phyloP scores from a whole-genome alignment of 2,329 filamentous ascomycete genomes.

The Davidsoniella australis region DNA sequence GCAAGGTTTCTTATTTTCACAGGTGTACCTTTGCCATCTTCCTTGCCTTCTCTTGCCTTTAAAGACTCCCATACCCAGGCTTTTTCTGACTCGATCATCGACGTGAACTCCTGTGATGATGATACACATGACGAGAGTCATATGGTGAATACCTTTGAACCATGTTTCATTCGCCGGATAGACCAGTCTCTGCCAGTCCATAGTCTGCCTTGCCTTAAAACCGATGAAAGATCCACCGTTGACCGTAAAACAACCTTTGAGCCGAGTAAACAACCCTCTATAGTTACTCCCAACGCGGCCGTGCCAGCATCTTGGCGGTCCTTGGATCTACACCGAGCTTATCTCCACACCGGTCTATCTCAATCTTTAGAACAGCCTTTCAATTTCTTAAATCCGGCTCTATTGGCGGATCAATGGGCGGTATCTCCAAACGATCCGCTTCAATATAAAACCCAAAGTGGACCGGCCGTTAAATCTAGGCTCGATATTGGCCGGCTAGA shows the following conservation, averaged over 20 bases:
- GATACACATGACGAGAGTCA: not conserved
- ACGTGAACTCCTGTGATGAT: not conserved
- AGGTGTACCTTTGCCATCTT: not conserved
- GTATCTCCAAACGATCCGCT: no score
- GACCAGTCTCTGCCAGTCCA: not conserved
- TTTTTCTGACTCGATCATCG: not conserved
- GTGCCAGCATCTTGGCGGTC: slow-evolving; percentile 7
- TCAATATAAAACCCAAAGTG: no score
- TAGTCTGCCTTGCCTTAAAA: not conserved
- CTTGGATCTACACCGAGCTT: not conserved
- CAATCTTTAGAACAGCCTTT: not conserved
- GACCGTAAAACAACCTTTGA: no score
- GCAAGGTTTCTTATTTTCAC: not conserved
- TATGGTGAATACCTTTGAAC: not conserved
- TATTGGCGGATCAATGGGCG: not conserved
- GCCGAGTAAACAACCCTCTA: no score
- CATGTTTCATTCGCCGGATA: slow-evolving; percentile 2
- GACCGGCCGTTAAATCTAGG: no score
- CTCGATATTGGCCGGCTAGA: no score
- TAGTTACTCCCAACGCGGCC: no score
- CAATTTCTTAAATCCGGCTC: not conserved
- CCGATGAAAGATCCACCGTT: no score
- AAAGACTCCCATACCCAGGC: not conserved
- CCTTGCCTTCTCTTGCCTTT: not conserved
- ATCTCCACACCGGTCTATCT: slow-evolving; percentile 4